Percentiles rank a stretch among this genome's conserved stretches.
Evolutionary conservation across 495 filamentous ascomycete genomes (phyloP).

Genomic region (Neurospora terricola): DNA sequence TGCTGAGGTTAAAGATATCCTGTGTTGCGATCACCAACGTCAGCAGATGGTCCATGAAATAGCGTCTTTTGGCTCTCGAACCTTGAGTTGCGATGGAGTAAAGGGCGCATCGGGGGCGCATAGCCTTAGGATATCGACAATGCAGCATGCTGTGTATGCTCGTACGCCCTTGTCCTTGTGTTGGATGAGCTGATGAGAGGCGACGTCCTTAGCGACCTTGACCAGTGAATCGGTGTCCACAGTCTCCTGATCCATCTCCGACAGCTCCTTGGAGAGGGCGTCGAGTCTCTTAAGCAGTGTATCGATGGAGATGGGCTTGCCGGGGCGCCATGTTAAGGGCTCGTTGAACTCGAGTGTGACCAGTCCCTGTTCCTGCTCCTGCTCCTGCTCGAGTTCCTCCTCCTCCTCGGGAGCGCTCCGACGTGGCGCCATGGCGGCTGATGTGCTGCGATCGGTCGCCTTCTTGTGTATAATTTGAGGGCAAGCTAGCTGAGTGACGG

Average conservation of each 20-base stretch:
- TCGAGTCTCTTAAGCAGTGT: conserved; percentile 75
- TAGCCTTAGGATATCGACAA: conserved; percentile 88
- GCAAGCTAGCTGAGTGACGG: neutral
- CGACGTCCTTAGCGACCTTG: conserved; percentile 82
- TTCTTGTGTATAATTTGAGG: neutral
- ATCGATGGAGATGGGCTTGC: conserved; percentile 74
- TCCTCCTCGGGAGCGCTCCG: conserved; percentile 19
- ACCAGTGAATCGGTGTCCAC: conserved; percentile 68
- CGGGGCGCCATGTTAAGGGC: conserved; percentile 82
- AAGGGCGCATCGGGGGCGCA: conserved; percentile 96
- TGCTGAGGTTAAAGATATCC: conserved; percentile 90
- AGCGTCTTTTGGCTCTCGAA: conserved; percentile 21
- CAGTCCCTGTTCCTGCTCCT: conserved; percentile 18
- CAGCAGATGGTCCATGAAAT: neutral
- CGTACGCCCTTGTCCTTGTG: conserved; percentile 92
- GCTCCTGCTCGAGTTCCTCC: conserved; percentile 17
- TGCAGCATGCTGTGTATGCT: conserved; percentile 77
- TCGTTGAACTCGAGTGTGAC: conserved; percentile 65
- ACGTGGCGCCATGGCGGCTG: conserved; percentile 26
- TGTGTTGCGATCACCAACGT: conserved; percentile 23
- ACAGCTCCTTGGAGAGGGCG: conserved; percentile 71
- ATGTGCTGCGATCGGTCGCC: neutral
- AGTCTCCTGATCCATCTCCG: conserved; percentile 79
- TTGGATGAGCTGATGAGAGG: conserved; percentile 64
- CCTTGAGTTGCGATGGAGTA: conserved; percentile 82